Evolutionary conservation across 1,284 basidiomycete species (phyloP).

Genomic region (Somion occarium): DNA sequence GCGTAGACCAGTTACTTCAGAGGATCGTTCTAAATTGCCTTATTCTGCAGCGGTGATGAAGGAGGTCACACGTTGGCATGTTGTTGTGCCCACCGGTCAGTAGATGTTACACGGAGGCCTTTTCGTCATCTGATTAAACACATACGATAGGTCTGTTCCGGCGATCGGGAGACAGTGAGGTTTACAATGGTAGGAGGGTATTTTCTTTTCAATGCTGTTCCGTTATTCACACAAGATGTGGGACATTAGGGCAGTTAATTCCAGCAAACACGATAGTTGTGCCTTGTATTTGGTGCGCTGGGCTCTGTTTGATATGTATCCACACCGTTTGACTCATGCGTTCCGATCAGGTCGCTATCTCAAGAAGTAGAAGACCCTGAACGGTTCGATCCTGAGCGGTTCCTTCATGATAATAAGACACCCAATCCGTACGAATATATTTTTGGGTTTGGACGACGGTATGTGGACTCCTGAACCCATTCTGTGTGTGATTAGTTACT

Average conservation of each 20-base stretch:
- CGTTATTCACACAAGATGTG: background rate
- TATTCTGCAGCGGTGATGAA: background rate
- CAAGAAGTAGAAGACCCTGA: background rate
- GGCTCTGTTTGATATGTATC: background rate
- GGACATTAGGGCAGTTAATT: background rate
- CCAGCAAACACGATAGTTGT: background rate
- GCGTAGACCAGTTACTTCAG: background rate
- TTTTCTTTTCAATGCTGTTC: background rate
- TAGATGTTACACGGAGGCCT: too few species aligned
- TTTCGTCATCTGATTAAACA: too few species aligned
- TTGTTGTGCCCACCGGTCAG: background rate
- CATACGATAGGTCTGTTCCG: background rate
- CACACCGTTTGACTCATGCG: background rate
- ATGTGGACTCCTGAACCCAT: background rate
- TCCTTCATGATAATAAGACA: background rate
- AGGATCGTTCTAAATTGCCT: background rate
- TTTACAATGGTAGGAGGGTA: background rate
- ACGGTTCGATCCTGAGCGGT: background rate
- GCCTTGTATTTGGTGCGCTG: background rate
- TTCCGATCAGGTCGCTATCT: background rate
- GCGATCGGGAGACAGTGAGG: background rate
- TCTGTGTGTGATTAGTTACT: background rate
- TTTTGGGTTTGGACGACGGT: slow-evolving; percentile 4
- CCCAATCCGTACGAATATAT: slow-evolving; percentile 2
- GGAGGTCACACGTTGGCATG: slow-evolving; percentile 2